Conservation (phyloP, 192 early-diverging fungal genomes). For the Podila horticola region DNA sequence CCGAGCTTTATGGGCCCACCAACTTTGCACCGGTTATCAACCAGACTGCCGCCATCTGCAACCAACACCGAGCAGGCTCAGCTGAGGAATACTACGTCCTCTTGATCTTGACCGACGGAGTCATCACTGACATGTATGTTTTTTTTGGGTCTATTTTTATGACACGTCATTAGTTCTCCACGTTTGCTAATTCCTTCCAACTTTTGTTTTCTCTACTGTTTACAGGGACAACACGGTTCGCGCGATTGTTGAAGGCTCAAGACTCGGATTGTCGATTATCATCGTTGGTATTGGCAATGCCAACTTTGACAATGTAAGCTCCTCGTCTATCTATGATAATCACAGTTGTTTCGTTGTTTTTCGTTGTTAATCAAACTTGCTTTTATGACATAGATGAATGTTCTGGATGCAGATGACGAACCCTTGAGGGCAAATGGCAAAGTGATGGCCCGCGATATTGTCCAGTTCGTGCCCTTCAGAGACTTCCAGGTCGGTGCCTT, state of each 20-base stretch:
- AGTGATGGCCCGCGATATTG: conserved; percentile 63
- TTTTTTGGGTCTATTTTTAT: neutral
- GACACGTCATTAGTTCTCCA: neutral
- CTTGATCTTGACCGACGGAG: conserved; percentile 44
- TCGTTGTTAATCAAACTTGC: no score
- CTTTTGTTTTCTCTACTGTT: neutral
- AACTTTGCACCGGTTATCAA: conserved; percentile 66
- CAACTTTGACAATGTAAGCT: conserved; percentile 56
- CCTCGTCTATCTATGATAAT: no score
- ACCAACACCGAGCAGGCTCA: conserved; percentile 50
- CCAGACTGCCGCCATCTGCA: conserved; percentile 41
- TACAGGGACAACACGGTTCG: conserved; percentile 63
- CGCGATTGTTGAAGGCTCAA: conserved; percentile 59
- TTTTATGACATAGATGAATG: conserved; percentile 51
- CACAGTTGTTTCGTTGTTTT: no score
- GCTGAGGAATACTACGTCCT: conserved; percentile 46
- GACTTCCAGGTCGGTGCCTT: conserved; percentile 43
- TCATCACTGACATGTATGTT: conserved; percentile 45
- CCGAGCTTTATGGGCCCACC: conserved; percentile 65
- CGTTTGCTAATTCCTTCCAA: neutral
- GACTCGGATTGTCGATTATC: conserved; percentile 62
- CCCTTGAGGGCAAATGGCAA: conserved; percentile 41
- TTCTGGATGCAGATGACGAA: conserved; percentile 63
- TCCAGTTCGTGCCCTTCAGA: conserved; percentile 69
- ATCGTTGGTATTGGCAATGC: conserved; percentile 69